Percentiles rank a stretch among this genome's conserved stretches.
phyloP scores from a whole-genome alignment of 2,329 filamentous ascomycete species.

The Trichophyton benhamiae region DNA sequence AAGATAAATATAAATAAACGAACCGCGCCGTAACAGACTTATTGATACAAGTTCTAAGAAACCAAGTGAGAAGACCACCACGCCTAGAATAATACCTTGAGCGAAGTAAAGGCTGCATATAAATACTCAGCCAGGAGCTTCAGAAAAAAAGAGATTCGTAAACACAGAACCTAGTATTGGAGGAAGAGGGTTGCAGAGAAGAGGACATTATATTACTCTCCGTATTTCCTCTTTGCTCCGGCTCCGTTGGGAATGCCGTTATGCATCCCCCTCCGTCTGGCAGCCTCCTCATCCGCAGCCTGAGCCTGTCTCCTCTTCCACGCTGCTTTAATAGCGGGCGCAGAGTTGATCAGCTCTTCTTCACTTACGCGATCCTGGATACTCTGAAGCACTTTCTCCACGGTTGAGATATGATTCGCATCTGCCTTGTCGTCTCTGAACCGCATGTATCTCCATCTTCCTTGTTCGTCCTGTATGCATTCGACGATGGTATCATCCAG shows the following conservation, averaged over 20 bases:
- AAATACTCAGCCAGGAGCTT: not conserved
- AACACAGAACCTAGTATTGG: not conserved
- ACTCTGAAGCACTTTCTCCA: constrained; percentile 76
- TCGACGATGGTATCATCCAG: constrained; percentile 84
- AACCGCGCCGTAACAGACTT: not conserved
- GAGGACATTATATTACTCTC: constrained; percentile 20
- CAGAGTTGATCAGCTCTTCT: constrained; percentile 60
- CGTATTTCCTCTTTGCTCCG: constrained; percentile 32
- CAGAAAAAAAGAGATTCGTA: not conserved
- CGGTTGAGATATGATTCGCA: constrained; percentile 76
- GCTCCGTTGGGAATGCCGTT: constrained; percentile 18
- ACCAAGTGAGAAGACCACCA: not conserved
- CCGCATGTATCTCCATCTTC: constrained; percentile 73
- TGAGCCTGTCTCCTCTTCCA: constrained; percentile 57
- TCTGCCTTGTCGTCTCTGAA: constrained; percentile 88
- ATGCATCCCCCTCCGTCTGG: constrained; percentile 15
- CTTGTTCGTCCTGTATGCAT: constrained; percentile 64
- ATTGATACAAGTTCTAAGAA: constrained; percentile 1
- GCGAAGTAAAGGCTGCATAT: too few relatives aligned
- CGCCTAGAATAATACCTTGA: not conserved
- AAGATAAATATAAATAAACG: not conserved
- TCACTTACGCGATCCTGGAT: constrained; percentile 77
- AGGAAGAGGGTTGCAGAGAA: not conserved
- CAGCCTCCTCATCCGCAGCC: constrained; percentile 13
- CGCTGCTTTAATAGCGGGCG: constrained; percentile 58